These are phyloP conservation scores for Saccharomyces paradoxus DNA, from an alignment of 805 yeast species.

Conservation along the genomic window DNA sequence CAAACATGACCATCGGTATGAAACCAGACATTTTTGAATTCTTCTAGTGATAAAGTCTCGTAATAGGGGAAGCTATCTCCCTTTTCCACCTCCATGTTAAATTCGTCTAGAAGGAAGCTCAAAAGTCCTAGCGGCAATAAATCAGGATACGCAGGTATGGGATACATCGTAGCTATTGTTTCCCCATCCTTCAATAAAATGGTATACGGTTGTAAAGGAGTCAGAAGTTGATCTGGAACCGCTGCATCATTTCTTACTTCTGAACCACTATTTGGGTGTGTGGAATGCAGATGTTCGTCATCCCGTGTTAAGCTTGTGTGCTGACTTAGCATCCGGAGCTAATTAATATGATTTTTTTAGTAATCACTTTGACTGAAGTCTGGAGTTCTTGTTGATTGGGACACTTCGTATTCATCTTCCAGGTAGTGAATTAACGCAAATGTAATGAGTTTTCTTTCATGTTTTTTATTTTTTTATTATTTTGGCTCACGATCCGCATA, in stretches of 20 bases:
- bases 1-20: slow-evolving; percentile 38
- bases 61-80: slow-evolving; percentile 86
- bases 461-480: neutral
- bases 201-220: slow-evolving; percentile 51
- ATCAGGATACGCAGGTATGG: slow-evolving; percentile 55
- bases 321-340: neutral
- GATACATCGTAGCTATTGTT: slow-evolving; percentile 88
- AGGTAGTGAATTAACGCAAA: neutral
- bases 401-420: too few species aligned
- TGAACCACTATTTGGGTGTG: neutral
- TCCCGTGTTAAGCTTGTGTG: neutral
- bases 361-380: neutral
- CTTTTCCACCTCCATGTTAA: slow-evolving; percentile 81
- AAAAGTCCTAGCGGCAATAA: slow-evolving; percentile 66
- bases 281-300: neutral
- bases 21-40: slow-evolving; percentile 83
- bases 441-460: neutral
- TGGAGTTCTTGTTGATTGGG: neutral
- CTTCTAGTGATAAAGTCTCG: slow-evolving; percentile 66
- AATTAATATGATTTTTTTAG: neutral
- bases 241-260: neutral
- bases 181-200: slow-evolving; percentile 79
- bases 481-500: neutral
- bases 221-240: slow-evolving; percentile 5
- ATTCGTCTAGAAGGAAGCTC: slow-evolving; percentile 81